Evolutionary conservation across 1,139 yeast genomes (phyloP).

Genomic region (Saccharomyces hybrid): DNA sequence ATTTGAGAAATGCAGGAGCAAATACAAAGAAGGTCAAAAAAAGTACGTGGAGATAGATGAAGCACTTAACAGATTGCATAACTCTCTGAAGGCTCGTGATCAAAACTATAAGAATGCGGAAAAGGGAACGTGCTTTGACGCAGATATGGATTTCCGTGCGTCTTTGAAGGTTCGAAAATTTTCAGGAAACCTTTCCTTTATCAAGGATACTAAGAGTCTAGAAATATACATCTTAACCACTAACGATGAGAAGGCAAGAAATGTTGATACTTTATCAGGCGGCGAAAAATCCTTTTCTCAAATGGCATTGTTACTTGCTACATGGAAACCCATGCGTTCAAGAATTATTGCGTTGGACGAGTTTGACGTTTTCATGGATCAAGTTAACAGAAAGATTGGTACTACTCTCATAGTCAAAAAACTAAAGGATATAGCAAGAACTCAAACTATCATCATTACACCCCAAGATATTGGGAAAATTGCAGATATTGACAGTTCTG

Average conservation of each 20-base stretch:
- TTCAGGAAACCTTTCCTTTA: constrained; percentile 62
- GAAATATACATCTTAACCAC: constrained; percentile 52
- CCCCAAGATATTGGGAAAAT: constrained; percentile 87
- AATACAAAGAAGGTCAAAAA: constrained; percentile 32
- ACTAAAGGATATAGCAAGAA: constrained; percentile 46
- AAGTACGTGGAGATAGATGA: constrained; percentile 30
- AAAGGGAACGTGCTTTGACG: constrained; percentile 37
- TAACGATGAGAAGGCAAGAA: constrained; percentile 50
- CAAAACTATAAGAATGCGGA: constrained; percentile 45
- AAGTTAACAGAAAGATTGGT: constrained; percentile 77
- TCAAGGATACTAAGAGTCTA: constrained; percentile 43
- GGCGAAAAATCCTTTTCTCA: constrained; percentile 96
- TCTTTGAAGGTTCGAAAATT: constrained; percentile 66
- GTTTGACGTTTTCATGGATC: constrained; percentile 97
- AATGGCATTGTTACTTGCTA: constrained; percentile 75
- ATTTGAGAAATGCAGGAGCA: constrained; percentile 33
- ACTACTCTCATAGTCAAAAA: constrained; percentile 67
- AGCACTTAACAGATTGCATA: constrained; percentile 30
- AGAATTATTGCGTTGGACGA: constrained; percentile 88
- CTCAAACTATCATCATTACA: constrained; percentile 88
- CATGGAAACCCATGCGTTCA: constrained; percentile 91
- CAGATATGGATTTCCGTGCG: constrained; percentile 47
- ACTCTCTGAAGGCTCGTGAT: constrained; percentile 43
- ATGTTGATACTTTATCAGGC: constrained; percentile 83
- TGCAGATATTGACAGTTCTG: constrained; percentile 51